phyloP scores from a whole-genome alignment of 2,329 filamentous ascomycete species.

The Trichoderma sp. region DNA sequence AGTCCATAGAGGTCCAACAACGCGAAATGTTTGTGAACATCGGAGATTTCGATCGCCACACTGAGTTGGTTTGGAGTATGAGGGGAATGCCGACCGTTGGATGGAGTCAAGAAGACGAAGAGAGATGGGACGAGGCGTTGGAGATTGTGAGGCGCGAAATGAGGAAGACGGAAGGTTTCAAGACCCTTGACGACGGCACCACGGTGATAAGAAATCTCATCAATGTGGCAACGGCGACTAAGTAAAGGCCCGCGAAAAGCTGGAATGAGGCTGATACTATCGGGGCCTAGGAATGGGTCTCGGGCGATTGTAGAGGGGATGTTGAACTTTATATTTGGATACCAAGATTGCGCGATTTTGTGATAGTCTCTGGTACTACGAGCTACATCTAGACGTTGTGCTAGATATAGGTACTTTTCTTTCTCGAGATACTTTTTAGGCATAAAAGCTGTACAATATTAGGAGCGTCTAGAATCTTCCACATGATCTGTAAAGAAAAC shows the following conservation, averaged over 20 bases:
- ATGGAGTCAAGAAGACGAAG: constrained; percentile 9
- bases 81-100: constrained; percentile 7
- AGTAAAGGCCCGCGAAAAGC: not conserved
- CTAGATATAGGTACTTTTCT: not conserved
- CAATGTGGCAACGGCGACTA: constrained; percentile 12
- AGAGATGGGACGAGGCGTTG: constrained; percentile 9
- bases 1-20: not conserved
- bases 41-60: not conserved
- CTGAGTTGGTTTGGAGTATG: constrained; percentile 8
- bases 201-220: not conserved
- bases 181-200: not conserved
- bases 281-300: not conserved
- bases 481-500: not conserved
- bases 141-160: constrained; percentile 15
- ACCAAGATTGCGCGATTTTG: not conserved
- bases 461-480: not conserved
- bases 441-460: not conserved
- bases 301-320: not conserved
- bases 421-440: not conserved
- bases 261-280: not conserved
- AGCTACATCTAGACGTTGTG: not conserved
- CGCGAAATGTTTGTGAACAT: constrained; percentile 13
- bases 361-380: not conserved
- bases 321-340: not conserved
- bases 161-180: constrained; percentile 1